Base-by-base conservation (phyloP, 2,329 filamentous ascomycete genomes). In the Drechslerella coelobrocha region DNA sequence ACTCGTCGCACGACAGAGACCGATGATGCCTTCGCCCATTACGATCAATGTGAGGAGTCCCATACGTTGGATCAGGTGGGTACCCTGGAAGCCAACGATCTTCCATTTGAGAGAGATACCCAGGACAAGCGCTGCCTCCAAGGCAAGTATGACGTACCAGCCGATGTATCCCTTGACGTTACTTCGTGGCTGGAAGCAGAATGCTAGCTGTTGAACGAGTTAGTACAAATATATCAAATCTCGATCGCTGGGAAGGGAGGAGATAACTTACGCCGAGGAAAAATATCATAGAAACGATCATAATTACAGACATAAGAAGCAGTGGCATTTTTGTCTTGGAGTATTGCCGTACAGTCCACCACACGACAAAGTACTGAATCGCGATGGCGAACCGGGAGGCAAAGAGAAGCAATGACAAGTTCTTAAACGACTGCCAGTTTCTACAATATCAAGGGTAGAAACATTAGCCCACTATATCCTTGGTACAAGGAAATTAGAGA, bases 21-120 rank as follows among this genome's bases (percentile, higher is more conserved):
- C 83, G 39, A 88, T 86, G 14, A 87, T 84, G 54, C 86, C 86
- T 75, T 89, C 86, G 12, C 87, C 86, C 65, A 89, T 83, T 61
- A 89, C 85, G 69, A 89, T 87, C 51, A 88, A 80, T 0, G 86
- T 89, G 61, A 89, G 79, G 1, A 88, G 80, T 10, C 83, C 84
- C 82, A 89, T 84, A 8, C 87, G 82, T 74, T 86, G 84, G 75
- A 86, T 85, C 60, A 89, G 77, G 75, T 88, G 85, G 0, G 85
- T 88, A 61, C 83, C 81, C 68, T 85, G 83, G 75, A 89, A 86
- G 59, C 84, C 85, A 45, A 88, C 80, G 53, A 84, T 82, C 2
- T 82, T 80, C 76, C 82, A 87, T 23, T 80, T 77, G 52, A 81
- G 83, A 8, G 86, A 86, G 2, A 86, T 78, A 2, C 77, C 77